Conservation (phyloP, 805 yeast genomes). For the Candida nitratophila region DNA sequence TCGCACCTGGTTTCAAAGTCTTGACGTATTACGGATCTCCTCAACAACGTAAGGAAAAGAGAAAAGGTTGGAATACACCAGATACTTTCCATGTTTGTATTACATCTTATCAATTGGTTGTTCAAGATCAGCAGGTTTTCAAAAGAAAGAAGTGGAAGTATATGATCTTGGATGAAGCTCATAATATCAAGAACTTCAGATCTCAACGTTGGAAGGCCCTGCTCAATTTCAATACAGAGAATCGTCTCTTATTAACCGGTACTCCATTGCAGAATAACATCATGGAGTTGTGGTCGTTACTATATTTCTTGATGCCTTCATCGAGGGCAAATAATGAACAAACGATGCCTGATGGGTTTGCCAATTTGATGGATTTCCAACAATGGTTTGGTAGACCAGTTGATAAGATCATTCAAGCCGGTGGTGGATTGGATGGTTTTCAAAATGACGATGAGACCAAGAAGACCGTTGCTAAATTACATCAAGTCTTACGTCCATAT, state of each 20-base stretch:
- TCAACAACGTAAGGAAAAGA: constrained; percentile 89
- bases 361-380: constrained; percentile 91
- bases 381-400: constrained; percentile 99
- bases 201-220: constrained; percentile 97
- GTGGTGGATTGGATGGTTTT: constrained; percentile 28
- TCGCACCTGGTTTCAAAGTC: constrained; percentile 97
- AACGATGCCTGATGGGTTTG: constrained; percentile 91
- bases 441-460: constrained; percentile 70
- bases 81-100: constrained; percentile 96
- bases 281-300: constrained; percentile 91
- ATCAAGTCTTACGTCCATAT: constrained; percentile 91
- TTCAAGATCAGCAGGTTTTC: constrained; percentile 93
- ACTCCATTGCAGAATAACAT: constrained; percentile 95
- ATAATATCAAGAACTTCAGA: constrained; percentile 91
- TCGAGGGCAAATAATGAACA: constrained; percentile 56
- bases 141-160: constrained; percentile 91
- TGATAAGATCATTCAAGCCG: constrained; percentile 81
- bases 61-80: constrained; percentile 96
- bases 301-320: constrained; percentile 95
- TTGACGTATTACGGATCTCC: constrained; percentile 95
- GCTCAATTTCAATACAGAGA: constrained; percentile 85
- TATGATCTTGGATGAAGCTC: constrained; percentile 97
- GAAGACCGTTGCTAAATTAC: constrained; percentile 80
- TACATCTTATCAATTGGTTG: constrained; percentile 95
- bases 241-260: constrained; percentile 86